Conservation (phyloP, 768 basidiomycete species). For the Boletellus ananas region DNA sequence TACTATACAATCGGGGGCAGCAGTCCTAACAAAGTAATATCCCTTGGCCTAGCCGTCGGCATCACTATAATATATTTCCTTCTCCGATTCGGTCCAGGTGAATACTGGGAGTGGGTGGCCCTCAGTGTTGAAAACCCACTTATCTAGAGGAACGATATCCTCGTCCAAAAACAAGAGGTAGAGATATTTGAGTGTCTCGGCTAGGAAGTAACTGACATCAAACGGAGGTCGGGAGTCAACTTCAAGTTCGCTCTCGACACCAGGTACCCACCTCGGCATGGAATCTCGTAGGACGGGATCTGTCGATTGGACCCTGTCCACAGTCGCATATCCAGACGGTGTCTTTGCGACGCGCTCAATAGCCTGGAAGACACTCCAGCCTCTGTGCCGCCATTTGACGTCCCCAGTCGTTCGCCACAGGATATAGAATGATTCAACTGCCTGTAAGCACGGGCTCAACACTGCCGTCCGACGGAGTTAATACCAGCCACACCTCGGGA, state of each 20-base stretch:
- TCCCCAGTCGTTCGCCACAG: slow-evolving; percentile 71
- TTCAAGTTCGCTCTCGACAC: not conserved
- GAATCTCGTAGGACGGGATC: slow-evolving; percentile 43
- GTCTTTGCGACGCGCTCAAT: slow-evolving; percentile 60
- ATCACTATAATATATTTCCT: slow-evolving; percentile 29
- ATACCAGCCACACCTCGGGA: slow-evolving; percentile 54
- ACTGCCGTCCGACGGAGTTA: not conserved
- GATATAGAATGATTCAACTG: slow-evolving; percentile 69
- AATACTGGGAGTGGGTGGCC: slow-evolving; percentile 79
- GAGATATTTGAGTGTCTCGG: slow-evolving; percentile 68
- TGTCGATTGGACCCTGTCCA: slow-evolving; percentile 44
- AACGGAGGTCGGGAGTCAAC: not conserved
- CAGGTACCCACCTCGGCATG: slow-evolving; percentile 68
- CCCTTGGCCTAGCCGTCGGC: not conserved
- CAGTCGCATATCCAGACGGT: slow-evolving; percentile 56
- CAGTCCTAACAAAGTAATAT: not conserved
- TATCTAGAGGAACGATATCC: slow-evolving; percentile 51
- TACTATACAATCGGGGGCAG: no score
- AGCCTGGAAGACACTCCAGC: slow-evolving; percentile 67
- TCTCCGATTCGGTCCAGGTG: slow-evolving; percentile 55
- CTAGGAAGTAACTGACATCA: slow-evolving; percentile 45
- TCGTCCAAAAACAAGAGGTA: slow-evolving; percentile 66
- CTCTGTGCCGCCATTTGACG: slow-evolving; percentile 63
- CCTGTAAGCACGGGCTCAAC: slow-evolving; percentile 36
- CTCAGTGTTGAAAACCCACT: slow-evolving; percentile 66